Evolutionary conservation across 768 basidiomycete species (phyloP), one percentile per base, ranked within the genome.

Genomic region (Suillus cothurnatus): DNA sequence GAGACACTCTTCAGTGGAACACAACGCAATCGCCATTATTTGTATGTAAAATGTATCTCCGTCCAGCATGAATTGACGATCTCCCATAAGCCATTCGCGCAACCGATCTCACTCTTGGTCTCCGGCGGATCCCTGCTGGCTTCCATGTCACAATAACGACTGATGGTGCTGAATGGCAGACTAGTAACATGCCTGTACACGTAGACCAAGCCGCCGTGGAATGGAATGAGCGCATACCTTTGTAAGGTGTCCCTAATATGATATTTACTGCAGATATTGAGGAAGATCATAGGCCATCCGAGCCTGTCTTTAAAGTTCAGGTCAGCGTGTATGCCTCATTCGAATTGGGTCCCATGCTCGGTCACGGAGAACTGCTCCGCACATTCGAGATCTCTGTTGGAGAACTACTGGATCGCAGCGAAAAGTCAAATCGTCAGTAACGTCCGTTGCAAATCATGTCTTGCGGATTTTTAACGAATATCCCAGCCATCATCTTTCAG

Each of bases 301-400:
- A 57, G 21, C 26, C 32, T 12, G 15, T 56, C 39, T 4, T 11
- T 21, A 38, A 23, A 17, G 23, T 63, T 45, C 14, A 19, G 21
- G 8, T 63, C 19, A 36, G 14, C 5, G 26, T 32, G 32, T 32
- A 32, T 32, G 32, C 5, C 32, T 32, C 32, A 12, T 63, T 57
- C 26, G 53, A 63, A 43, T 32, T 63, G 14, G 53, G 19, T 5
- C 39, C 32, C n/a, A 52, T 28, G 63, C 55, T 64, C 23, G 43
- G 57, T 32, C 39, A 45, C 11, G 52, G 53, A 63, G 38, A 26
- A 17, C 15, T 43, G 9, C 36, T 61, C 19, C 39, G 59, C 21
- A 26, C 23, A 41, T 12, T 41, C 21, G 15, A n/a, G 14, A 26
- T 45, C 39, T 41, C 32, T 8, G 39, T 61, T 21, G 36, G 21